Conservation (phyloP, 2,329 filamentous ascomycete genomes). For the Coniella vitis region DNA sequence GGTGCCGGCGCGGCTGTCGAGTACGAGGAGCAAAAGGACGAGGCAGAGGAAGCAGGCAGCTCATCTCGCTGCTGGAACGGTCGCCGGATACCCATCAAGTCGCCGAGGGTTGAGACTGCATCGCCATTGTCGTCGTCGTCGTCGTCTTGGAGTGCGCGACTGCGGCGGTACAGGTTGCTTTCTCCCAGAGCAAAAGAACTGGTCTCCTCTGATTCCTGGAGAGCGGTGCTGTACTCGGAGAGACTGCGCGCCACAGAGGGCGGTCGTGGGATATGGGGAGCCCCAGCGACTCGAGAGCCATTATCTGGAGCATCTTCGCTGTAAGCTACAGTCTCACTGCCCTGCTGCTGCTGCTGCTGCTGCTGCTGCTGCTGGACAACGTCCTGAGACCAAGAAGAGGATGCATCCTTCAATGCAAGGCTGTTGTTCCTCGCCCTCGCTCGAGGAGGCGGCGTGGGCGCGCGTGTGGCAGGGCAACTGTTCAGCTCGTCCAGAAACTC, state of each 20-base stretch:
- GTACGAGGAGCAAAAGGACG: no score
- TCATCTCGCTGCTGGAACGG: background rate
- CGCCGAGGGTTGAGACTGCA: constrained; percentile 10
- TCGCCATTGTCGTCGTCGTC: constrained; percentile 10
- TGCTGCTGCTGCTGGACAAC: no score
- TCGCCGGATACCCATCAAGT: constrained; percentile 5
- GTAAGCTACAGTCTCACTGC: no score
- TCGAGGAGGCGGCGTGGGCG: constrained; percentile 24
- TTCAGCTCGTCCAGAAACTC: constrained; percentile 23
- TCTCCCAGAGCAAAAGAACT: constrained; percentile 8
- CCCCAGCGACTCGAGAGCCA: background rate
- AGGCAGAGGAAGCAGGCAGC: no score
- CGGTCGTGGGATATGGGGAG: background rate
- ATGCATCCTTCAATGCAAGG: no score
- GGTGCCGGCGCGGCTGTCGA: background rate
- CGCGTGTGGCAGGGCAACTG: constrained; percentile 9
- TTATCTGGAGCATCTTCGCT: background rate
- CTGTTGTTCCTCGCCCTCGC: constrained; percentile 16
- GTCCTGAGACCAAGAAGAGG: no score
- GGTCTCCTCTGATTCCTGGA: constrained; percentile 5
- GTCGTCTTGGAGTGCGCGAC: no score
- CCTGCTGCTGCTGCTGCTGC: background rate
- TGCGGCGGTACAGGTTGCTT: constrained; percentile 6
- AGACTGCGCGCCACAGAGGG: constrained; percentile 9
- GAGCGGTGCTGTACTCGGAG: constrained; percentile 8